Conservation (phyloP, 306 rosid species). For the Hylodesmum podocarpum region DNA sequence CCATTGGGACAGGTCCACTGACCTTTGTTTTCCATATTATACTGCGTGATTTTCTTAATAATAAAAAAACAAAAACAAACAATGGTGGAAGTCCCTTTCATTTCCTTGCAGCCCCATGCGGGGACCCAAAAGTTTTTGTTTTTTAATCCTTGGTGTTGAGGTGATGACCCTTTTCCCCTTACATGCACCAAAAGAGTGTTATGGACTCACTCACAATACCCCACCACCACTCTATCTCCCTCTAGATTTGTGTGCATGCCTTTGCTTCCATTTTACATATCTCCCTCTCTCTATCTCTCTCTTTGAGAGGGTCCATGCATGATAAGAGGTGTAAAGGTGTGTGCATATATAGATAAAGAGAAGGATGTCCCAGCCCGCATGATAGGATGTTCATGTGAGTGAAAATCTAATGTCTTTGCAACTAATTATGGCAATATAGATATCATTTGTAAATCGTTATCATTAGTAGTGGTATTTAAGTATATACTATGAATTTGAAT, state of each 20-base stretch:
- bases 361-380: constrained; percentile 43
- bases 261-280: constrained; percentile 94
- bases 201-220: constrained; percentile 42
- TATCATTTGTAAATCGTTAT: constrained; percentile 47
- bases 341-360: constrained; percentile 32
- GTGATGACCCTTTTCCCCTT: constrained; percentile 34
- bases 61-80: background rate
- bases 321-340: constrained; percentile 69
- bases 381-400: constrained; percentile 69
- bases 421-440: constrained; percentile 51
- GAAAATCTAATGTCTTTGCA: constrained; percentile 56
- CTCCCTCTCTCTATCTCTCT: constrained; percentile 33
- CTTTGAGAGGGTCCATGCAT: constrained; percentile 49
- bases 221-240: constrained; percentile 51
- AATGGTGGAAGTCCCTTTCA: constrained; percentile 52
- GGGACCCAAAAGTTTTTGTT: constrained; percentile 48
- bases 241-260: constrained; percentile 68
- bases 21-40: constrained; percentile 46
- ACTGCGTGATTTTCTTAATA: constrained; percentile 43
- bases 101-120: constrained; percentile 57
- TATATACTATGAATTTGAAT: constrained; percentile 32
- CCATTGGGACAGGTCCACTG: constrained; percentile 59
- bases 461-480: constrained; percentile 74
- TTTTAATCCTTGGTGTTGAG: constrained; percentile 30
- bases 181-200: constrained; percentile 78